Conservation (phyloP, 2,329 filamentous ascomycete species). For the Penicillium sp. region DNA sequence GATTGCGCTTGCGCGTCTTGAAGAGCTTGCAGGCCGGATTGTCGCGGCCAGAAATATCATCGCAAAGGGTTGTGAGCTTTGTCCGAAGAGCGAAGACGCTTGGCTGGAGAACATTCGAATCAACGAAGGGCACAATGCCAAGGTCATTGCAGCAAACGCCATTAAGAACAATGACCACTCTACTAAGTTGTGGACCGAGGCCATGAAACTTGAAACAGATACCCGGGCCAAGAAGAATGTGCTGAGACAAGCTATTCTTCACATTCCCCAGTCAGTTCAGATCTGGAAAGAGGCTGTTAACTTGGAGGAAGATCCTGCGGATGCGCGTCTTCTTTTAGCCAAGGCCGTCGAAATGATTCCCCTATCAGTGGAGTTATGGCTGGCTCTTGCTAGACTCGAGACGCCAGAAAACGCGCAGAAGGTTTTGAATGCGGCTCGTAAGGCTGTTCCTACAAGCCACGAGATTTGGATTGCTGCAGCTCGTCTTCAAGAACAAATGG, state of each 20-base stretch:
- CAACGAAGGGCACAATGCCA: constrained; percentile 89
- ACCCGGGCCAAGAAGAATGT: constrained; percentile 87
- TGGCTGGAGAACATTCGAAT: constrained; percentile 96
- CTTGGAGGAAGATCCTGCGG: constrained; percentile 83
- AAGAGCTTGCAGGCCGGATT: constrained; percentile 89
- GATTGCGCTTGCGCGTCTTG: constrained; percentile 89
- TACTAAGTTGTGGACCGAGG: constrained; percentile 89
- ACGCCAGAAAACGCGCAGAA: constrained; percentile 89
- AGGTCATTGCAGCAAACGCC: constrained; percentile 89
- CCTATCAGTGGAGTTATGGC: constrained; percentile 89
- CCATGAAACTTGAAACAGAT: constrained; percentile 87
- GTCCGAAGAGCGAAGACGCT: constrained; percentile 89
- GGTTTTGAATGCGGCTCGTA: constrained; percentile 91
- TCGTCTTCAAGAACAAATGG: constrained; percentile 85
- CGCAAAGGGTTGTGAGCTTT: constrained; percentile 82
- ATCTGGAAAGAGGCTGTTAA: constrained; percentile 99
- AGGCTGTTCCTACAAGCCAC: constrained; percentile 87
- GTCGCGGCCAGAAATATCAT: constrained; percentile 88
- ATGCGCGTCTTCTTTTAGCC: constrained; percentile 83
- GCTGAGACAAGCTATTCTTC: constrained; percentile 83
- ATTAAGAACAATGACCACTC: constrained; percentile 90
- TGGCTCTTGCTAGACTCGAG: constrained; percentile 87
- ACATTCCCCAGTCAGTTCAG: constrained; percentile 89
- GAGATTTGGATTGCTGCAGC: constrained; percentile 97
- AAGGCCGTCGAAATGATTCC: constrained; percentile 97